phyloP scores from a whole-genome alignment of 805 yeast genomes.

The Maudiozyma bulderi region DNA sequence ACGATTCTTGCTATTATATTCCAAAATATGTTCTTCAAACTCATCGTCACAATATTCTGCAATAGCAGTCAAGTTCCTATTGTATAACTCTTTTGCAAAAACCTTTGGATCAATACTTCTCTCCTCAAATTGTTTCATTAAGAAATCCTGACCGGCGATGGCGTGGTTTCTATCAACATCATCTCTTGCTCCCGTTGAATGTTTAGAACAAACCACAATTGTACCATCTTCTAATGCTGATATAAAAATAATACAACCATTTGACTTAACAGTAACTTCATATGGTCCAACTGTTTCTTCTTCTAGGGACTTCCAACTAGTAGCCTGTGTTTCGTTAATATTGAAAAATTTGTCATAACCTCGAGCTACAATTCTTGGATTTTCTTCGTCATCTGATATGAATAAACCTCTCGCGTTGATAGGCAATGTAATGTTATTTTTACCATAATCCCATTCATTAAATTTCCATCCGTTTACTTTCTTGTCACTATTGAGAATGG shows the following conservation, averaged over 20 bases:
- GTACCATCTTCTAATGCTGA: slow-evolving; percentile 70
- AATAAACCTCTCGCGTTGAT: slow-evolving; percentile 79
- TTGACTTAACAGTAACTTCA: slow-evolving; percentile 72
- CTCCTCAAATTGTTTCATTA: slow-evolving; percentile 42
- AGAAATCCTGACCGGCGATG: slow-evolving; percentile 50
- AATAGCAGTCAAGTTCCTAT: slow-evolving; percentile 64
- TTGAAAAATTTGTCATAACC: slow-evolving; percentile 96
- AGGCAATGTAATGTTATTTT: slow-evolving; percentile 47
- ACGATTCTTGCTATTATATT: slow-evolving; percentile 52
- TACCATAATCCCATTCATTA: slow-evolving; percentile 80
- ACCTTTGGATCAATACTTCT: slow-evolving; percentile 34
- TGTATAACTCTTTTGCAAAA: slow-evolving; percentile 48
- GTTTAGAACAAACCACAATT: slow-evolving; percentile 81
- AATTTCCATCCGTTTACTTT: slow-evolving; percentile 62
- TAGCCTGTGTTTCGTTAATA: slow-evolving; percentile 49
- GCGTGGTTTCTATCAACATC: slow-evolving; percentile 63
- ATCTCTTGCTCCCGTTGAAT: slow-evolving; percentile 64
- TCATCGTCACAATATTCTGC: slow-evolving; percentile 87
- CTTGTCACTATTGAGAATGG: slow-evolving; percentile 18
- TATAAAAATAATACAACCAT: slow-evolving; percentile 85
- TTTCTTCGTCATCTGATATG: slow-evolving; percentile 31
- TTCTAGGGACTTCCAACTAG: slow-evolving; percentile 42
- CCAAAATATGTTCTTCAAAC: slow-evolving; percentile 89
- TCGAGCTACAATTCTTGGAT: slow-evolving; percentile 50
- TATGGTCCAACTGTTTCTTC: slow-evolving; percentile 62